Evolutionary conservation across 805 yeast genomes (phyloP).

Genomic region (Pichia deserticola): DNA sequence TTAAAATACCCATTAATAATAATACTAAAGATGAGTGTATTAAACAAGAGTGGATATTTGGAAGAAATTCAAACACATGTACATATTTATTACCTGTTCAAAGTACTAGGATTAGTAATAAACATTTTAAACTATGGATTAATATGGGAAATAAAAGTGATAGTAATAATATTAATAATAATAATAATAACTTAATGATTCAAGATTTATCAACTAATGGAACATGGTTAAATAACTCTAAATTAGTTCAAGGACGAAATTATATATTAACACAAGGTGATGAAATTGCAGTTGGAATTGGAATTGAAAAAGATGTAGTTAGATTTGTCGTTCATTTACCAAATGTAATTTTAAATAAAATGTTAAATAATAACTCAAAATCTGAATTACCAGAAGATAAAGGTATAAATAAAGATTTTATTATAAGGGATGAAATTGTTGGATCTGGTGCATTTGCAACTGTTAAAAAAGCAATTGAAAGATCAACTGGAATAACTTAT

Average conservation of each 20-base stretch:
- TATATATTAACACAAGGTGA: slow-evolving; percentile 87
- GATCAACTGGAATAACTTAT: slow-evolving; percentile 74
- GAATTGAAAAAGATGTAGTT: slow-evolving; percentile 64
- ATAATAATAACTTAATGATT: slow-evolving; percentile 35
- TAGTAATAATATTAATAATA: background rate
- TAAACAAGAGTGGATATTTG: slow-evolving; percentile 41
- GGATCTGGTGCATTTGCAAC: slow-evolving; percentile 99
- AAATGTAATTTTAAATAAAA: slow-evolving; percentile 7
- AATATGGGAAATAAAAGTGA: background rate
- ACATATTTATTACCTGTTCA: slow-evolving; percentile 56
- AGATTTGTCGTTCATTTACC: slow-evolving; percentile 47
- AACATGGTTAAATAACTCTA: slow-evolving; percentile 70
- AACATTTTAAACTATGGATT: slow-evolving; percentile 64
- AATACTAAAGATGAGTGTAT: background rate
- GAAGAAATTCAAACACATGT: slow-evolving; percentile 54
- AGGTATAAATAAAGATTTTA: slow-evolving; percentile 42
- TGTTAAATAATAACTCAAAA: background rate
- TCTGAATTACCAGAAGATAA: slow-evolving; percentile 6
- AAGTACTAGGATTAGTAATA: slow-evolving; percentile 63
- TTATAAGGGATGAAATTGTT: slow-evolving; percentile 73
- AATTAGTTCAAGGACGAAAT: slow-evolving; percentile 69
- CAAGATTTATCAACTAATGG: slow-evolving; percentile 88
- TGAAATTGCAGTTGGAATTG: slow-evolving; percentile 83
- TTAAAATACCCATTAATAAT: slow-evolving; percentile 6
- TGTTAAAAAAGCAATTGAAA: slow-evolving; percentile 83